Base-by-base conservation (phyloP, 2,329 filamentous ascomycete genomes). In the Lasiodiplodia sp. region DNA sequence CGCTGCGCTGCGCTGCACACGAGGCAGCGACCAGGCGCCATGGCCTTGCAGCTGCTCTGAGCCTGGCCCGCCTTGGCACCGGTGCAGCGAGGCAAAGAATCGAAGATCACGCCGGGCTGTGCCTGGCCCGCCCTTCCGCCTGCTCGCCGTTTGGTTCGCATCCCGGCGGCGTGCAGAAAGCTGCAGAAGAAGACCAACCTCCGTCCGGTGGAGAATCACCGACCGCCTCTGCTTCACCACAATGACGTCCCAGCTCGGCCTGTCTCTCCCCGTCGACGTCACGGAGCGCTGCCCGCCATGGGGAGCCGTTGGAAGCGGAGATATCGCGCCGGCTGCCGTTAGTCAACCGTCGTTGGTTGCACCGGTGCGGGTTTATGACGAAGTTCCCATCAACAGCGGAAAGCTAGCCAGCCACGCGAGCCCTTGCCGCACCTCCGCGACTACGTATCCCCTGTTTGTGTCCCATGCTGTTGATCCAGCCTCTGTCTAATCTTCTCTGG, bases 261-360 rank as follows among this genome's bases (percentile, higher is more conserved):
- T 23, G 10, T 4, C 16, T 23, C 51, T 31, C 12, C 18, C 53
- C n/a, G 34, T 57, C 55, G 31, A 38, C 55, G 57, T 47, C 38
- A 44, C 57, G 37, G 38, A 60, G 16, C 57, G 37, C 23, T 28
- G 38, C 28, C 57, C 57, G 57, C 57, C 57, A 47, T 63, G 58
- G 58, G 58, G 58, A 63, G 58, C 58, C 58, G 58, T 63, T 51
- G 40, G 18, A 6, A 8, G 23, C 44, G 28, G 40, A 18, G 18
- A 37, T 25, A 44, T 10, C 34, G 21, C 57, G 40, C 38, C 38
- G 38, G 23, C 16, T 10, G 25, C 40, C 40, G 40, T 37, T 37
- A 60, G 58, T 23, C 40, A 23, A 63, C 40, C 58, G 49, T 21
- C 11, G 53, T 10, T 28, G 37, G 16, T 14, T 38, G n/a, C 37